Evolutionary conservation across 2,329 filamentous ascomycete genomes (phyloP).

Genomic region (Epichloe baconii): DNA sequence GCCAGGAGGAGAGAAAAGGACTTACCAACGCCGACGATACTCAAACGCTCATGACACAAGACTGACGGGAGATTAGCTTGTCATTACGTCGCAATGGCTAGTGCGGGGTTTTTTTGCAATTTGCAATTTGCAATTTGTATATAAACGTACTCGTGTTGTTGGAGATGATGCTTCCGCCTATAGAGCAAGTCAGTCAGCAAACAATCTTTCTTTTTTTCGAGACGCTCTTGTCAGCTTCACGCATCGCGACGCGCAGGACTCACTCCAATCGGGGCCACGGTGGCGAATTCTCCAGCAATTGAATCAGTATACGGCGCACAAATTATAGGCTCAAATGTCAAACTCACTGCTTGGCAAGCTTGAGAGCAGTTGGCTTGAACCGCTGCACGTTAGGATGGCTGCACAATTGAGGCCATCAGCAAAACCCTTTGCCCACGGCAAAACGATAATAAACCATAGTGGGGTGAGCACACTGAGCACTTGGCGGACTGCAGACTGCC

Average conservation of each 20-base stretch:
- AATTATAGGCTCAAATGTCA: not conserved
- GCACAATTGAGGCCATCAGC: constrained; percentile 9
- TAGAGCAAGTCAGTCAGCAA: not conserved
- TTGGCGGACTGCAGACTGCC: constrained; percentile 5
- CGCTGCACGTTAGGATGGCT: constrained; percentile 88
- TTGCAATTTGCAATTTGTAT: not conserved
- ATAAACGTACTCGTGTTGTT: constrained; percentile 76
- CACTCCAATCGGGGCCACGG: constrained; percentile 96
- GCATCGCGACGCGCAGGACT: constrained; percentile 27
- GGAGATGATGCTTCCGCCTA: constrained; percentile 76
- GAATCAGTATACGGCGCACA: constrained; percentile 5
- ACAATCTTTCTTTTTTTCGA: not conserved
- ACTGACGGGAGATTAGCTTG: constrained; percentile 37
- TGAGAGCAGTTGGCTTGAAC: constrained; percentile 90
- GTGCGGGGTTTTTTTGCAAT: too few relatives aligned
- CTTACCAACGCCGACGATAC: constrained; percentile 91
- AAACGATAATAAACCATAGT: constrained; percentile 12
- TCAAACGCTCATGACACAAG: constrained; percentile 92
- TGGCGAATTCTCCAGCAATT: constrained; percentile 60
- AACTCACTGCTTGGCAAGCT: constrained; percentile 84
- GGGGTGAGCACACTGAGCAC: constrained; percentile 13
- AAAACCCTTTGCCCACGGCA: not conserved
- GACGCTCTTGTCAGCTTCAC: not conserved
- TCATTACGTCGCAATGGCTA: too few relatives aligned
- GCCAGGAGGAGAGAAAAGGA: constrained; percentile 8